phyloP scores from a whole-genome alignment of 441 rosid species.

The Gossypium davidsonii region DNA sequence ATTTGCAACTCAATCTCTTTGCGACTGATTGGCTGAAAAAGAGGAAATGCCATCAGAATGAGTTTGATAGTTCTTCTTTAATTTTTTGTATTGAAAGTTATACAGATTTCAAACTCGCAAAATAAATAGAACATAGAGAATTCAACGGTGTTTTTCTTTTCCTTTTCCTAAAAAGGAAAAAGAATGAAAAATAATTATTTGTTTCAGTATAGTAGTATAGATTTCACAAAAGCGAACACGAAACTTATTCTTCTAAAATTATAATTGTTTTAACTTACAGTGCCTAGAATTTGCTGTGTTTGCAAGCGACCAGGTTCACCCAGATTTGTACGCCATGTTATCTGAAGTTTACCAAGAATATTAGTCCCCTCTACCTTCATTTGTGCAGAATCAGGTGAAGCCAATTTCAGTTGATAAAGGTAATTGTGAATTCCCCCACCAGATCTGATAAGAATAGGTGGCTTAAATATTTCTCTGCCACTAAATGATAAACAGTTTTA shows the following conservation, averaged over 20 bases:
- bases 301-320: slow-evolving; percentile 98
- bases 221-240: background rate
- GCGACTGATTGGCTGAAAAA: slow-evolving; percentile 52
- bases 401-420: slow-evolving; percentile 58
- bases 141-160: background rate
- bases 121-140: background rate
- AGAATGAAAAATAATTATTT: background rate
- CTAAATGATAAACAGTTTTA: slow-evolving; percentile 18
- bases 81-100: background rate
- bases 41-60: slow-evolving; percentile 10
- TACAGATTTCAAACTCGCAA: background rate
- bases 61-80: background rate
- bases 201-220: background rate
- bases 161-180: background rate
- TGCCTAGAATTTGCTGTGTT: slow-evolving; percentile 91
- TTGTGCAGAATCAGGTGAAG: slow-evolving; percentile 40
- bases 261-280: slow-evolving; percentile 42
- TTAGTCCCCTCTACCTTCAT: slow-evolving; percentile 57
- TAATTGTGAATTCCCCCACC: slow-evolving; percentile 88
- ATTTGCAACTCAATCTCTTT: slow-evolving; percentile 74
- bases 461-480: slow-evolving; percentile 57
- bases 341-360: slow-evolving; percentile 90
- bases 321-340: slow-evolving; percentile 92
- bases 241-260: background rate
- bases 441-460: slow-evolving; percentile 76